Evolutionary conservation across 1,139 yeast genomes (phyloP), one percentile per base, ranked within the genome.

Genomic region (Lodderomyces jiufengensis): DNA sequence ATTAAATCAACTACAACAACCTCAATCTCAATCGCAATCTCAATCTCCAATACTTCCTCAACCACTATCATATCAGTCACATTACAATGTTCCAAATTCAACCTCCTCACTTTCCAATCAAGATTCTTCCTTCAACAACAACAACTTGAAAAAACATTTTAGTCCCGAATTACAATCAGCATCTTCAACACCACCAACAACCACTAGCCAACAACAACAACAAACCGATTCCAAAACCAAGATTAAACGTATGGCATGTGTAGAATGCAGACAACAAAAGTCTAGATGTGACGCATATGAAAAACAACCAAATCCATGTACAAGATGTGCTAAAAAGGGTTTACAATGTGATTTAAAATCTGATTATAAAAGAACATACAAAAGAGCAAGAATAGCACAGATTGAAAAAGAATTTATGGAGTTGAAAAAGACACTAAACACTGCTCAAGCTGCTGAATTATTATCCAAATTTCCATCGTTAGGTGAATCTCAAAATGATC

Each of bases 221-320:
- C 29, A 51, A 3, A 57, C 55, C 7, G 20, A 18, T 18, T 18
- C 20, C 6, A 18, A 18, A 18, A 18, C 20, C 4, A 61, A 51
- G 38, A 52, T 55, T 11, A 81, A 80, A 52, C 73, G 81, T 43
- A 80, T 88, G 57, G 97, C 97, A 0, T 92, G 98, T 64, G 88
- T 86, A 2, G 96, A 90, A 54, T 92, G 98, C 55, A 75, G 98
- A 13, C 98, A 92, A 58, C 98, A 92, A 55, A 92, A 92, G 60
- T 59, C 92, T 18, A 77, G 82, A 46, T 92, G 97, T 61, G 95
- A 87, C 57, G 95, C 96, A 8, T 78, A 74, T 43, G 88, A 83
- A 42, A 71, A 67, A 37, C 76, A 78, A 30, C 95, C 96, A 0
- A 66, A 68, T n/a, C 84, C 96, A 1, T 92, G 98, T 52, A 66